These are phyloP conservation scores for Trametes versicolor DNA, from an alignment of 1,284 basidiomycete genomes.

Conservation along the genomic window DNA sequence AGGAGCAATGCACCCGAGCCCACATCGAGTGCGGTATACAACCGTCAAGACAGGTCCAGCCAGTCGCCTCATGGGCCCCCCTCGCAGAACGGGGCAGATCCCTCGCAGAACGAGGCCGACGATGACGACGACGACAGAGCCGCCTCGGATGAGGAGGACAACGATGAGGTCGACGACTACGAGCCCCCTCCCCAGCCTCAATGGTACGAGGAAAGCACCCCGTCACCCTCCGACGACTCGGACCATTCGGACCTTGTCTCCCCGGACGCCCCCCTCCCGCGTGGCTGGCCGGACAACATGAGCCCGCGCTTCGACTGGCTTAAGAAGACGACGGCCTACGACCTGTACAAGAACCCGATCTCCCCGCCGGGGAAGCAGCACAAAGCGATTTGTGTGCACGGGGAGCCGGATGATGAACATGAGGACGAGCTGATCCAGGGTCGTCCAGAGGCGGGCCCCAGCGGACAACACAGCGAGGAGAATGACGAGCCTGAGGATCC, in stretches of 20 bases:
- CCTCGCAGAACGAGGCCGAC: no score
- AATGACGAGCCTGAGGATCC: not conserved
- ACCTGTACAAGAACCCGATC: conserved; percentile 1
- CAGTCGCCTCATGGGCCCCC: not conserved
- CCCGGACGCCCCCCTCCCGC: not conserved
- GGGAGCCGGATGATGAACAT: no score
- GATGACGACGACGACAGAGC: not conserved
- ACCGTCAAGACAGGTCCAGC: not conserved
- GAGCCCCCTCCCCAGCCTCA: not conserved
- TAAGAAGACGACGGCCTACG: not conserved
- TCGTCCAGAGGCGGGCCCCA: not conserved
- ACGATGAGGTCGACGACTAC: not conserved
- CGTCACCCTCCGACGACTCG: not conserved
- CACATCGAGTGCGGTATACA: not conserved
- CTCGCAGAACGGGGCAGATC: not conserved
- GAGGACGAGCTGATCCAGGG: not conserved
- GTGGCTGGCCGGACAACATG: conserved; percentile 11
- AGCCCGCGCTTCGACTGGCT: not conserved
- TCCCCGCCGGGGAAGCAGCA: no score
- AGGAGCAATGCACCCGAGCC: conserved; percentile 6
- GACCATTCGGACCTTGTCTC: conserved; percentile 9
- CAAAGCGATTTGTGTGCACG: no score
- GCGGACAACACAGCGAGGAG: not conserved
- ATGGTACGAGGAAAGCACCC: not conserved
- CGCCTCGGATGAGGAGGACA: not conserved